Conservation (phyloP, 352 stramenopile genomes). For the Phytophthora megakarya region DNA sequence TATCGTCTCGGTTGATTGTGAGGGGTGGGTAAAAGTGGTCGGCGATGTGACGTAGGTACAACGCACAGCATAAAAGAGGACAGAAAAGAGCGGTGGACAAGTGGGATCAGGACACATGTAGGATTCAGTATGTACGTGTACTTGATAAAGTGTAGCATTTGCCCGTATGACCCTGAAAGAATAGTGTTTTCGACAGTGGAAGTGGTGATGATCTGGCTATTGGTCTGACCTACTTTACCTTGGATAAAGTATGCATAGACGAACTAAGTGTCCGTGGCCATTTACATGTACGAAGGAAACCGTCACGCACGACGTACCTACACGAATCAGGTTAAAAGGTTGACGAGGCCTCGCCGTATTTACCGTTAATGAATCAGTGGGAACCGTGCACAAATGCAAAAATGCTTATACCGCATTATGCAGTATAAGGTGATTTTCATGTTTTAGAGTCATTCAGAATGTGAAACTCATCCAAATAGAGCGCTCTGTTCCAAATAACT, state of each 20-base stretch:
- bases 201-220: constrained; percentile 21
- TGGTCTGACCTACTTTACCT: constrained; percentile 5
- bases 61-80: not conserved
- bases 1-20: constrained; percentile 24
- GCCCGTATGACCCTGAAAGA: constrained; percentile 11
- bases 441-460: too few relatives aligned
- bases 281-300: constrained; percentile 3
- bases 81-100: not conserved
- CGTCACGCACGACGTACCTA: not conserved
- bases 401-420: too few relatives aligned
- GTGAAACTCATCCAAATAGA: not conserved
- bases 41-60: constrained; percentile 32
- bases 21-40: constrained; percentile 11
- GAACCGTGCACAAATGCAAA: too few relatives aligned
- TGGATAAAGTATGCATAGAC: constrained; percentile 10
- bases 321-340: not conserved
- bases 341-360: too few relatives aligned
- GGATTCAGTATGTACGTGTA: not conserved
- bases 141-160: not conserved
- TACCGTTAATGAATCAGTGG: too few relatives aligned
- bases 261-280: not conserved
- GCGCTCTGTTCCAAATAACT: constrained; percentile 10
- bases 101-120: not conserved
- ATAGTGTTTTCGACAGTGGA: constrained; percentile 18
- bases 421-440: too few relatives aligned